Conservation (phyloP, 1,284 basidiomycete genomes). For the Ganoderma lucidum region DNA sequence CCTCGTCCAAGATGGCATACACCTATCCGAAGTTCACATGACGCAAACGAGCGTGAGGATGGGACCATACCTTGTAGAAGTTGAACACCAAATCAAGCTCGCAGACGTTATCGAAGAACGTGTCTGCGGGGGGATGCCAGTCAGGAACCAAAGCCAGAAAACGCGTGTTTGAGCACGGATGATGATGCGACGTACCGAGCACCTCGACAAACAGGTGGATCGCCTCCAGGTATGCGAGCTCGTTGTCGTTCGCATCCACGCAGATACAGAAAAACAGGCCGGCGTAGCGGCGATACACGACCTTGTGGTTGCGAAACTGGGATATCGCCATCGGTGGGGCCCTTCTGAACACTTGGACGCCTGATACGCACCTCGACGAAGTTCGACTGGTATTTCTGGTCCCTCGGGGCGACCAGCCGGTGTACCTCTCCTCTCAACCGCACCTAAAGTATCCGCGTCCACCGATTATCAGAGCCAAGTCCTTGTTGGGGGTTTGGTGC, state of each 20-base stretch:
- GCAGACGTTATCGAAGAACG: constrained; percentile 98
- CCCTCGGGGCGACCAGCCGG: constrained; percentile 93
- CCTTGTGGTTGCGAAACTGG: constrained; percentile 95
- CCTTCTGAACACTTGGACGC: not conserved
- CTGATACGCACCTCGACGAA: constrained; percentile 87
- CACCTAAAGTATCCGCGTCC: constrained; percentile 59
- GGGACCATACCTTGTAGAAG: constrained; percentile 88
- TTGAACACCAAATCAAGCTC: constrained; percentile 98
- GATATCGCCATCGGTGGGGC: not conserved
- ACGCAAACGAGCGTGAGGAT: not conserved
- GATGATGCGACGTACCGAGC: constrained; percentile 69
- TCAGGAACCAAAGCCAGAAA: not conserved
- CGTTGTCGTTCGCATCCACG: constrained; percentile 98
- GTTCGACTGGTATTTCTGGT: constrained; percentile 99
- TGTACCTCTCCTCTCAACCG: constrained; percentile 95
- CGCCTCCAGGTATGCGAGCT: constrained; percentile 95
- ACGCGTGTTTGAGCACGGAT: not conserved
- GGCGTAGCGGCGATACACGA: constrained; percentile 95
- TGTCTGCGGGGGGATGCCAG: constrained; percentile 61
- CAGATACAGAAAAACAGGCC: constrained; percentile 98
- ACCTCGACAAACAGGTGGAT: constrained; percentile 99
- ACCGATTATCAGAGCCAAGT: not conserved
- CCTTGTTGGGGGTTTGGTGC: not conserved
- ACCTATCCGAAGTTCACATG: constrained; percentile 59
- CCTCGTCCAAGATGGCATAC: constrained; percentile 97